Evolutionary conservation across 1,139 yeast species (phyloP).

Genomic region (Pichia sp.): DNA sequence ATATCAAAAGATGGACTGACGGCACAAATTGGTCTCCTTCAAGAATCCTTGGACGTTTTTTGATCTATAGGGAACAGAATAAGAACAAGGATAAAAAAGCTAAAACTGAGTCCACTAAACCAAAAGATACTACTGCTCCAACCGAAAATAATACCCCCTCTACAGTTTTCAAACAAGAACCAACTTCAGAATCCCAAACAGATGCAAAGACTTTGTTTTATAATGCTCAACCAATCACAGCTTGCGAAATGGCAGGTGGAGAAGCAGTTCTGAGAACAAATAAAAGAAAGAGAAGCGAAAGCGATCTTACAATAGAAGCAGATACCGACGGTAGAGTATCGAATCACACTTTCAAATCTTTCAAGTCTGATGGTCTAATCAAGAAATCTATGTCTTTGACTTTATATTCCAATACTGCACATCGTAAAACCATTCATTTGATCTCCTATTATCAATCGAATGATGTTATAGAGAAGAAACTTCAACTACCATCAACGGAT

Average conservation of each 20-base stretch:
- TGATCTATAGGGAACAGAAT: conserved; percentile 58
- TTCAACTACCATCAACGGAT: conserved; percentile 53
- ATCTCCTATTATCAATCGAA: conserved; percentile 71
- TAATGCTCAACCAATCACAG: conserved; percentile 12
- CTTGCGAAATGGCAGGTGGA: conserved; percentile 14
- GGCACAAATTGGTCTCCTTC: conserved; percentile 92
- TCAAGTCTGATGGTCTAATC: conserved; percentile 68
- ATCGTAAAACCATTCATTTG: conserved; percentile 55
- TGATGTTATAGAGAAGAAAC: conserved; percentile 54
- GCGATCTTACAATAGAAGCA: too few relatives aligned
- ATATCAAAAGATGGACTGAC: conserved; percentile 83
- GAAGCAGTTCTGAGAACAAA: conserved; percentile 11
- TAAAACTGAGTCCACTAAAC: too few relatives aligned
- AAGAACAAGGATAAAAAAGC: too few relatives aligned
- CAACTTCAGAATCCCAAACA: not conserved
- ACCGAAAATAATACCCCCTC: too few relatives aligned
- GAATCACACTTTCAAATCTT: conserved; percentile 34
- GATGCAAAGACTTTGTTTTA: not conserved
- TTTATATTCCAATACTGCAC: conserved; percentile 12
- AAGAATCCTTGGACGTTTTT: conserved; percentile 72
- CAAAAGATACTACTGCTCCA: too few relatives aligned
- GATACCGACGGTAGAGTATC: not conserved
- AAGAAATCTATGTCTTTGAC: conserved; percentile 74
- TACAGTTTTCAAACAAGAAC: too few relatives aligned
- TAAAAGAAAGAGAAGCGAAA: conserved; percentile 16